These are phyloP conservation scores for Scutellaria baicalensis DNA, from an alignment of 257 asterid genomes.

Conservation along the genomic window DNA sequence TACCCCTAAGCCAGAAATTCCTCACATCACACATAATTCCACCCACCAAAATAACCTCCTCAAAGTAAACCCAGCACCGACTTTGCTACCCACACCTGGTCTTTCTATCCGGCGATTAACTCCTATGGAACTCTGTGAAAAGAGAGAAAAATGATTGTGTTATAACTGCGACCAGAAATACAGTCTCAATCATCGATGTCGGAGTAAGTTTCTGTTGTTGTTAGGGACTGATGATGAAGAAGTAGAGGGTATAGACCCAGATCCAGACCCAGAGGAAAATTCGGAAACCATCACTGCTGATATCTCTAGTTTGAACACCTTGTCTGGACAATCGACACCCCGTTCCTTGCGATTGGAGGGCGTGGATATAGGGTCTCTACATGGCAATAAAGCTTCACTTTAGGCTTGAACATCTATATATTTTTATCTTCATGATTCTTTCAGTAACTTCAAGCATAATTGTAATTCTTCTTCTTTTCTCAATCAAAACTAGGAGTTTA, in stretches of 20 bases:
- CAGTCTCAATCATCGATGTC: neutral
- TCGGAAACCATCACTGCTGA: neutral
- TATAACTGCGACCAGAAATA: neutral
- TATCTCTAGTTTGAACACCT: neutral
- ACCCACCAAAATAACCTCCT: neutral
- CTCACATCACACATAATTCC: neutral
- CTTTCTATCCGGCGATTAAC: neutral
- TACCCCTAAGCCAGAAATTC: neutral
- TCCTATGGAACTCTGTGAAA: neutral
- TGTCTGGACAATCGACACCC: neutral
- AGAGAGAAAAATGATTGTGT: neutral
- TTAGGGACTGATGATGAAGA: neutral
- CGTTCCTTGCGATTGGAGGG: neutral
- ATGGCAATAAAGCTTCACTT: too few species aligned
- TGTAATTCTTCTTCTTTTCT: too few species aligned
- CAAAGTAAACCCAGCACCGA: neutral
- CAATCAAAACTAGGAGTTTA: too few species aligned
- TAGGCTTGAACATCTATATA: too few species aligned
- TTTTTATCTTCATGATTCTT: too few species aligned
- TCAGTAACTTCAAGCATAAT: too few species aligned
- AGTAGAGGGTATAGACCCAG: neutral
- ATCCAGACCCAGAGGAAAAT: too few species aligned
- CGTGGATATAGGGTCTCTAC: too few species aligned
- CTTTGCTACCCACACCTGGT: neutral
- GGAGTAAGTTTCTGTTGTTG: neutral